Evolutionary conservation across 805 yeast species (phyloP).

Genomic region (Metschnikowia lachancei): DNA sequence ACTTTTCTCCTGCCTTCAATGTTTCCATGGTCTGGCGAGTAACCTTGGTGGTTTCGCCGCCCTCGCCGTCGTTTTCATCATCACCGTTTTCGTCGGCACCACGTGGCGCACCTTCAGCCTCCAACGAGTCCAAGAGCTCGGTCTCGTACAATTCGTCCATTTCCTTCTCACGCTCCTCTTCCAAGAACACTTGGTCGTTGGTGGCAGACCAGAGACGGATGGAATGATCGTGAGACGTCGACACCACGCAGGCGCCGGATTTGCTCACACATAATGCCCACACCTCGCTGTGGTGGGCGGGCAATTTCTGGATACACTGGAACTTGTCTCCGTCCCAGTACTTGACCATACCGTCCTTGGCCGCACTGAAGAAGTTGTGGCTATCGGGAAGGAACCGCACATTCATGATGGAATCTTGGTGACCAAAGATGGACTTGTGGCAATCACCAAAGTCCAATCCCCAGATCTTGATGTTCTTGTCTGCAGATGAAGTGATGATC

Average conservation of each 20-base stretch:
- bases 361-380: slow-evolving; percentile 85
- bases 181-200: slow-evolving; percentile 92
- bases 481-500: slow-evolving; percentile 91
- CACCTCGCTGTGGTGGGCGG: slow-evolving; percentile 85
- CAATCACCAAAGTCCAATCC: slow-evolving; percentile 99
- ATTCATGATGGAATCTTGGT: slow-evolving; percentile 91
- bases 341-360: slow-evolving; percentile 85
- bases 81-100: slow-evolving; percentile 23
- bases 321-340: slow-evolving; percentile 99
- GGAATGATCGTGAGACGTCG: slow-evolving; percentile 91
- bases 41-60: slow-evolving; percentile 61
- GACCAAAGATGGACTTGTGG: slow-evolving; percentile 94
- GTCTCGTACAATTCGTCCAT: slow-evolving; percentile 88
- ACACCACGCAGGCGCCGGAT: slow-evolving; percentile 67
- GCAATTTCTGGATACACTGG: slow-evolving; percentile 83
- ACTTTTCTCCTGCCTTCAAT: slow-evolving; percentile 87
- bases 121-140: slow-evolving; percentile 71
- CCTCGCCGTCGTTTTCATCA: slow-evolving; percentile 40
- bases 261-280: slow-evolving; percentile 84
- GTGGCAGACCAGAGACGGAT: slow-evolving; percentile 92
- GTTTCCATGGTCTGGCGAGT: slow-evolving; percentile 85
- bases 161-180: slow-evolving; percentile 95
- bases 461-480: slow-evolving; percentile 96
- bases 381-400: slow-evolving; percentile 81
- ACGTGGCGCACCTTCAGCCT: slow-evolving; percentile 44